phyloP scores from a whole-genome alignment of 805 yeast genomes.

The Wickerhamiella occidentalis region DNA sequence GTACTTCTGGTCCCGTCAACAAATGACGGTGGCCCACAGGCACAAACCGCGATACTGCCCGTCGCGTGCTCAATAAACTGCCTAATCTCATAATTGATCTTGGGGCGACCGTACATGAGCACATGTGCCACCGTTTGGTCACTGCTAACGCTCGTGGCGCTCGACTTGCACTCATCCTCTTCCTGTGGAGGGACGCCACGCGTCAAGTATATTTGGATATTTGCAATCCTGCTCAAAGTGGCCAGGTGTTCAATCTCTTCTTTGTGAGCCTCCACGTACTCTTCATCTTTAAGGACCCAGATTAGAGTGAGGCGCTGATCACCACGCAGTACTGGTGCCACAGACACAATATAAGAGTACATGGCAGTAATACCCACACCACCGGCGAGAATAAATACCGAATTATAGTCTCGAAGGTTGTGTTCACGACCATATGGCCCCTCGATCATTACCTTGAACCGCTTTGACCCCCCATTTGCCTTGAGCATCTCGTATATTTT shows the following conservation, averaged over 20 bases:
- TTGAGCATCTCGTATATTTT: constrained; percentile 28
- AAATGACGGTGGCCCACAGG: constrained; percentile 50
- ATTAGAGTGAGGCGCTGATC: constrained; percentile 15
- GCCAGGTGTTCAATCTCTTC: constrained; percentile 36
- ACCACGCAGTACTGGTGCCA: constrained; percentile 11
- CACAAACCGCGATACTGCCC: constrained; percentile 39
- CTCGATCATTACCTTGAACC: constrained; percentile 38
- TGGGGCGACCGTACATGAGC: constrained; percentile 20
- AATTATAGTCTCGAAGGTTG: constrained; percentile 35
- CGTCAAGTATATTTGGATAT: constrained; percentile 13
- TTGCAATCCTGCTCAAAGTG: constrained; percentile 19
- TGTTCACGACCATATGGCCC: constrained; percentile 48
- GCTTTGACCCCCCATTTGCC: constrained; percentile 23
- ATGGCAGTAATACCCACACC: constrained; percentile 55
- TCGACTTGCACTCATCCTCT: not conserved
- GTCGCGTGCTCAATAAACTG: constrained; percentile 17
- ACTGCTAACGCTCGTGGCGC: not conserved
- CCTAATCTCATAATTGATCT: constrained; percentile 13
- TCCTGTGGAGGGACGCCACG: not conserved
- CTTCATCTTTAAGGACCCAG: constrained; percentile 25
- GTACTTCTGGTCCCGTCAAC: constrained; percentile 43
- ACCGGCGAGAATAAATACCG: constrained; percentile 45
- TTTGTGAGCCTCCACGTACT: constrained; percentile 40
- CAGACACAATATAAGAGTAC: constrained; percentile 36
- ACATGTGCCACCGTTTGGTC: not conserved